Evolutionary conservation across 1,284 basidiomycete species (phyloP).

Genomic region (Fistulinella cinereoalba): DNA sequence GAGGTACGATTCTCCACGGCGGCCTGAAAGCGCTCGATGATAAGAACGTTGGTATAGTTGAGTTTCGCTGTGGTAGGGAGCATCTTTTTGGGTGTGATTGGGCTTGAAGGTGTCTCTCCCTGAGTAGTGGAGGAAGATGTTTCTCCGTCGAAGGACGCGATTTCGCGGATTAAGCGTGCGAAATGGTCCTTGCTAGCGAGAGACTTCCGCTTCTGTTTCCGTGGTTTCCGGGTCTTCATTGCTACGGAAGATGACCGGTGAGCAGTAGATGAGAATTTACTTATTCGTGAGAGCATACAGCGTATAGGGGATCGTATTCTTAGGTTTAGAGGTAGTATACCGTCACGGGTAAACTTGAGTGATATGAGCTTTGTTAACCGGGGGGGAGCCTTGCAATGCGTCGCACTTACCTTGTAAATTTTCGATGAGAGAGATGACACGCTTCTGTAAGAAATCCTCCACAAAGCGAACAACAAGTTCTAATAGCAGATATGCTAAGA

Average conservation of each 20-base stretch:
- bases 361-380: no score
- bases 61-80: slow-evolving; percentile 6
- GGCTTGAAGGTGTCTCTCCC: slow-evolving; percentile 2
- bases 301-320: no score
- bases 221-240: slow-evolving; percentile 17
- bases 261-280: not conserved
- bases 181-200: slow-evolving; percentile 23
- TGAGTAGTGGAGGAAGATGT: slow-evolving; percentile 2
- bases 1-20: slow-evolving; percentile 25
- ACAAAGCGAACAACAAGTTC: no score
- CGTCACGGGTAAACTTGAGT: no score
- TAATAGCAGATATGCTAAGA: no score
- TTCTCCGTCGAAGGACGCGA: slow-evolving; percentile 1
- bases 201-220: slow-evolving; percentile 25
- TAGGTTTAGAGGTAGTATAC: no score
- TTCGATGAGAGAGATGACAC: no score
- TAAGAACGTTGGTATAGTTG: slow-evolving; percentile 23
- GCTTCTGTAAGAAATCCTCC: no score
- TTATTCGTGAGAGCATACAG: slow-evolving; percentile 7
- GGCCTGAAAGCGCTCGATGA: slow-evolving; percentile 26
- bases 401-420: no score
- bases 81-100: slow-evolving; percentile 1
- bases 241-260: slow-evolving; percentile 4
- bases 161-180: slow-evolving; percentile 22
- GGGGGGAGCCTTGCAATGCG: no score